Base-by-base conservation (phyloP, 1,284 basidiomycete species). In the Moesziomyces sp. region DNA sequence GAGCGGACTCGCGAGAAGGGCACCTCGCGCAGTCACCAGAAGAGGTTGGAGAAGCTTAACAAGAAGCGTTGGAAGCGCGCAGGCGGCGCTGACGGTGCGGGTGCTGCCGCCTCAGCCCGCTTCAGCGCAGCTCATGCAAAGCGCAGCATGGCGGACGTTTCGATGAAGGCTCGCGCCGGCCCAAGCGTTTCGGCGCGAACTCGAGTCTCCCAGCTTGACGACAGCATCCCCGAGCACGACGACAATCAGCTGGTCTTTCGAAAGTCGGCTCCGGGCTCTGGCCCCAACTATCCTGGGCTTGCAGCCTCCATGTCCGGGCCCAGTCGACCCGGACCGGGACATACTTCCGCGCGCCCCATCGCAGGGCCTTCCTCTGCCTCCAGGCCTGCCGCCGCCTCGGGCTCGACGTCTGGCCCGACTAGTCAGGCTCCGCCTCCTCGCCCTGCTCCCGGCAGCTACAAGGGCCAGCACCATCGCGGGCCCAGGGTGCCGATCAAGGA, bases 371-470 rank as follows among this genome's bases (percentile, higher is more conserved):
- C 53, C 3, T 9, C 42, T n/a, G 23, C 30, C 5, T 40, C 16
- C 14, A 40, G 38, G 16, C 38, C 38, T 40, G 19, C 44, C 10
- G 21, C 24, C 3, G 56, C 42, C 14, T 26, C 58, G 9, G 44
- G 23, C 5, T 21, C 35, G 18, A 28, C 47, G 26, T 54, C 59
- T 8, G 30, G 21, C 1, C 30, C 65, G 2, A 23, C 21, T n/a
- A 28, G 24, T 16, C 56, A 54, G 18, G 46, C 55, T 6, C 47
- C 55, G 2, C 18, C 48, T 6, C 28, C 49, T 7, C 59, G 57
- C 7, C 60, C 70, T 0, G 28, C 42, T 3, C 65, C 70, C 0
- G 71, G 71, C 7, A 65, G 66, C 52, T 74, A 58, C 66, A 74
- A 70, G 38, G 71, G 71, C 13, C 58, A 61, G 3, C 71, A 74